Evolutionary conservation across 2,329 filamentous ascomycete genomes (phyloP).

Genomic region (Nigrospora oryzae): DNA sequence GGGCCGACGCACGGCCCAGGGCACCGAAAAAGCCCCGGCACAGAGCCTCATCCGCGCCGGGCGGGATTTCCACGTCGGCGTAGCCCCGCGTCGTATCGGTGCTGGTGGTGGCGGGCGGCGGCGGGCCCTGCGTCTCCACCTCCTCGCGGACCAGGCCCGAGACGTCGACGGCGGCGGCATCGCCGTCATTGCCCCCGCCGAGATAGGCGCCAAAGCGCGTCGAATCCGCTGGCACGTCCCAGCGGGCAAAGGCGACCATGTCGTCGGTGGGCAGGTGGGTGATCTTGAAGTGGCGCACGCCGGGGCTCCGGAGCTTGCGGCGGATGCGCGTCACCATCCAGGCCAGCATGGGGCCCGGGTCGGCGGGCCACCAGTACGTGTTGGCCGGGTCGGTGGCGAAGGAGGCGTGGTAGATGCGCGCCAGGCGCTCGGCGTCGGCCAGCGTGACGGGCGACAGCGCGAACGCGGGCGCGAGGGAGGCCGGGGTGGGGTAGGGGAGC

Average conservation of each 20-base stretch:
- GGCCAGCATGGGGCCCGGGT: conserved; percentile 10
- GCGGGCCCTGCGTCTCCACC: background rate
- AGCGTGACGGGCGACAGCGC: conserved; percentile 14
- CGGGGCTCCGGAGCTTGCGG: conserved; percentile 16
- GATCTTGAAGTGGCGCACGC: conserved; percentile 23
- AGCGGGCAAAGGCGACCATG: conserved; percentile 23
- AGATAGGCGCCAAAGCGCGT: conserved; percentile 11
- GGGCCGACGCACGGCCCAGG: conserved; percentile 15
- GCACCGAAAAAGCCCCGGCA: conserved; percentile 18
- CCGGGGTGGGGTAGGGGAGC: conserved; percentile 15
- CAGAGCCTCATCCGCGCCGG: conserved; percentile 19
- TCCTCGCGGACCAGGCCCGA: conserved; percentile 3
- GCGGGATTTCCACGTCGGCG: conserved; percentile 12
- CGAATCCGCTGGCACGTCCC: conserved; percentile 20
- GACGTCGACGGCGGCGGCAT: conserved; percentile 4
- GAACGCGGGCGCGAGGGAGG: conserved; percentile 13
- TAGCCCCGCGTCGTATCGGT: background rate
- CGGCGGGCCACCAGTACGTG: conserved; percentile 20
- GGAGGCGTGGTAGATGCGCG: conserved; percentile 16
- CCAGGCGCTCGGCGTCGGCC: conserved; percentile 19
- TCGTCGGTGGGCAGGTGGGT: conserved; percentile 15
- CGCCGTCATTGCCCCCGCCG: conserved; percentile 1
- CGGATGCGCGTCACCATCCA: conserved; percentile 21
- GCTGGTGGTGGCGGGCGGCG: too few species aligned
- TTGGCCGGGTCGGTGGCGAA: conserved; percentile 14